Percentiles rank a stretch among this genome's conserved stretches.
Conservation (phyloP, 352 stramenopile species). For the Phytopythium vexans region DNA sequence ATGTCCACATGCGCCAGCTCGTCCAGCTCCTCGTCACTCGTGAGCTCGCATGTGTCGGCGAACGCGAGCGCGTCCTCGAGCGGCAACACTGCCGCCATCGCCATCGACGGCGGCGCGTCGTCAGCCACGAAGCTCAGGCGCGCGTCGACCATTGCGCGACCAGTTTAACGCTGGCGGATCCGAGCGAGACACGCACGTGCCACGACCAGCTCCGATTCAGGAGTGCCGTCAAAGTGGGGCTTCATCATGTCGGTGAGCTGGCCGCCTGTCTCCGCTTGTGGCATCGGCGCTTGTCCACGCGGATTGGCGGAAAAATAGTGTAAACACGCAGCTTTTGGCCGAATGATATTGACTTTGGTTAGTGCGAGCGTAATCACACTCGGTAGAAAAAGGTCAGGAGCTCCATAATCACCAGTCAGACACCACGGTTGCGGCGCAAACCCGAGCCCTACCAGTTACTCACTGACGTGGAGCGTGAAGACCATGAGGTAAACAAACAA, state of each 20-base stretch:
- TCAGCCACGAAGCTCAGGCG: no score
- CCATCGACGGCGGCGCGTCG: neutral
- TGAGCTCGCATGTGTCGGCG: conserved; percentile 34
- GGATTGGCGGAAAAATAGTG: no score
- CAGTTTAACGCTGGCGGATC: no score
- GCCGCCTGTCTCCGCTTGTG: no score
- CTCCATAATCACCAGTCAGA: neutral
- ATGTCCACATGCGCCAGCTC: conserved; percentile 15
- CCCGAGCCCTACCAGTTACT: neutral
- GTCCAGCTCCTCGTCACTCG: conserved; percentile 17
- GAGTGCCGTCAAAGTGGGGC: no score
- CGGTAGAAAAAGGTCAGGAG: neutral
- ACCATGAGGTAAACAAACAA: neutral
- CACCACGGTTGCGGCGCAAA: neutral
- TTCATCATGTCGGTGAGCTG: no score
- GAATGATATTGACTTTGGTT: no score
- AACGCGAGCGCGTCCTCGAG: conserved; percentile 39
- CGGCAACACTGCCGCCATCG: conserved; percentile 7
- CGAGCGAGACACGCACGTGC: no score
- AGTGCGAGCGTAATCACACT: neutral
- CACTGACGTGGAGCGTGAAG: neutral
- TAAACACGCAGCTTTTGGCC: no score
- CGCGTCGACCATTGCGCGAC: no score
- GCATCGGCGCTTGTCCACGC: no score
- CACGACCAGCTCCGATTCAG: no score